phyloP scores from a whole-genome alignment of 2,329 filamentous ascomycete genomes.

The Hawksworthiomyces lignivorus region DNA sequence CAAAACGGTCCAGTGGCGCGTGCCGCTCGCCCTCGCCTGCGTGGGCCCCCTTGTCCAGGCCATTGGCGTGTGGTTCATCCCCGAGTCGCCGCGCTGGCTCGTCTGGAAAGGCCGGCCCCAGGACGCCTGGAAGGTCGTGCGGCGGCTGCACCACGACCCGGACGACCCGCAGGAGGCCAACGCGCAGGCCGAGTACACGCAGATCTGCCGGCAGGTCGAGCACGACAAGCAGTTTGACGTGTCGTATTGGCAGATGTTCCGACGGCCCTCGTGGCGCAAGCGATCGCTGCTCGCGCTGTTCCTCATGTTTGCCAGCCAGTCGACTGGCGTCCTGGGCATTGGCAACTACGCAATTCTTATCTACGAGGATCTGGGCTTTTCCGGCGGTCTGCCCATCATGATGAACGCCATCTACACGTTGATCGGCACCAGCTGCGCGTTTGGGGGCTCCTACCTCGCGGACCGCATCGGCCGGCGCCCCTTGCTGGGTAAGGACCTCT shows the following conservation, averaged over 20 bases:
- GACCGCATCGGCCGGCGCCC: conserved; percentile 3
- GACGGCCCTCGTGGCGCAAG: conserved; percentile 29
- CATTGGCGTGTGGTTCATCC: conserved; percentile 28
- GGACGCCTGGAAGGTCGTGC: conserved; percentile 23
- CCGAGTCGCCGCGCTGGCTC: conserved; percentile 33
- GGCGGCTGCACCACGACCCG: conserved; percentile 30
- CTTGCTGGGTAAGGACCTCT: too few species aligned
- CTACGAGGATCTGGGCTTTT: conserved; percentile 4
- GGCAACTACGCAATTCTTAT: conserved; percentile 7
- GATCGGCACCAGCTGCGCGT: conserved; percentile 1
- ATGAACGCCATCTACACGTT: conserved; percentile 8
- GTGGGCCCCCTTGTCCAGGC: conserved; percentile 30
- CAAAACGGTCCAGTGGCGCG: conserved; percentile 24
- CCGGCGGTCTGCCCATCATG: conserved; percentile 7
- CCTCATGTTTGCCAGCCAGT: conserved; percentile 7
- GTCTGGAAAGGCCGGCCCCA: conserved; percentile 2
- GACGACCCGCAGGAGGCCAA: conserved; percentile 27
- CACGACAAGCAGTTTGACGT: conserved; percentile 25
- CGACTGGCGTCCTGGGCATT: conserved; percentile 4
- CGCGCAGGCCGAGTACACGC: conserved; percentile 33
- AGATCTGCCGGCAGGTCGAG: conserved; percentile 35
- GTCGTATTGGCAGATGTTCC: conserved; percentile 28
- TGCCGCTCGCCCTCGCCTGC: conserved; percentile 35
- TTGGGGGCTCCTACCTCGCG: conserved; percentile 2
- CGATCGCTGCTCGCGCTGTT: conserved; percentile 29